A percentile compares a stretch with the other conserved stretches of the same genome.
Conservation (phyloP, 176 grass and related monocot species). For the Hordeum marinum region DNA sequence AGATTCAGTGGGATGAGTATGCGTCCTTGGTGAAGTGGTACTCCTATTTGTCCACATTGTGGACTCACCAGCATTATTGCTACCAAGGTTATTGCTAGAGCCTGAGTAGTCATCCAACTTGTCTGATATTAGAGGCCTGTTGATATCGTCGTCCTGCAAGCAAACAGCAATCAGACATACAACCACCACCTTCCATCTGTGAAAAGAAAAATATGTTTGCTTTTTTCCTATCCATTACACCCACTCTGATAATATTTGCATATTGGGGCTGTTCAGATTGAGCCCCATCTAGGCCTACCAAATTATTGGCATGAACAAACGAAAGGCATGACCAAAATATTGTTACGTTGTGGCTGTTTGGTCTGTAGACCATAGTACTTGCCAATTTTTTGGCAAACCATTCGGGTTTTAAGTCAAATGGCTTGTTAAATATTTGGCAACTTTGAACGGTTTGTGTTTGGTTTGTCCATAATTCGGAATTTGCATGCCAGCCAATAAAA, state of each 20-base stretch:
- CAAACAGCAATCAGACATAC: conserved; percentile 8
- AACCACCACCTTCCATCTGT: not conserved
- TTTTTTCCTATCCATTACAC: not conserved
- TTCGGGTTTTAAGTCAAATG: too few relatives aligned
- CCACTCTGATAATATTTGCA: not conserved
- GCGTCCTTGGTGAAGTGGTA: conserved; percentile 34
- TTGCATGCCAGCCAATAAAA: too few relatives aligned
- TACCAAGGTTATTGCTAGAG: conserved; percentile 31
- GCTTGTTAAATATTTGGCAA: too few relatives aligned
- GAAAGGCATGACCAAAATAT: too few relatives aligned
- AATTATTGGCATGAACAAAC: too few relatives aligned
- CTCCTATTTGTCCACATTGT: conserved; percentile 57
- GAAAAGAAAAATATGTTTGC: not conserved
- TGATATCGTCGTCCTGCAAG: conserved; percentile 51
- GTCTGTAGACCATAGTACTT: too few relatives aligned
- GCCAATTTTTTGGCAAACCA: too few relatives aligned
- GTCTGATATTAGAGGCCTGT: conserved; percentile 55
- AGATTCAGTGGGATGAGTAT: conserved; percentile 28
- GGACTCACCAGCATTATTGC: conserved; percentile 29
- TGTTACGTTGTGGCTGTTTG: too few relatives aligned
- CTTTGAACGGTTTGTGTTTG: too few relatives aligned
- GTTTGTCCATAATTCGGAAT: too few relatives aligned
- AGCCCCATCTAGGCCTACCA: too few relatives aligned
- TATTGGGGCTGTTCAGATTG: not conserved
- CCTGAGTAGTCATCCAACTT: conserved; percentile 24